Evolutionary conservation across 371 early-diverging fungal genomes (phyloP).

Genomic region (Apophysomyces ossiformis): DNA sequence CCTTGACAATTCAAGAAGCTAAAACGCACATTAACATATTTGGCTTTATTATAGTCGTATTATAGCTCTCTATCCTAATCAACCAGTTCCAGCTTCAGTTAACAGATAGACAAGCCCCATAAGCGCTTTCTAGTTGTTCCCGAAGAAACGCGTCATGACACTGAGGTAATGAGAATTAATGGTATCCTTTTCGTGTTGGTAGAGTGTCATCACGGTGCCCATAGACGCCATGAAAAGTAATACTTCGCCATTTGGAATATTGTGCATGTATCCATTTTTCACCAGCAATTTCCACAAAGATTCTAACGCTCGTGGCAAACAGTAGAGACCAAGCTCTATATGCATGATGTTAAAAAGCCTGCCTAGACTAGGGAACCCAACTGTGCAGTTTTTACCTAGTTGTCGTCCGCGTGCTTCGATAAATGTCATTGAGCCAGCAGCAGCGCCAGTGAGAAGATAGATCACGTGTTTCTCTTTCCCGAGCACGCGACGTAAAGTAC

Average conservation of each 20-base stretch:
- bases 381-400: constrained; percentile 33
- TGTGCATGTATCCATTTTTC: constrained; percentile 49
- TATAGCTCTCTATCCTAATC: not conserved
- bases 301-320: constrained; percentile 81
- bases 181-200: constrained; percentile 77
- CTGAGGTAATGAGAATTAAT: constrained; percentile 77
- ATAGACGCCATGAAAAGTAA: constrained; percentile 74
- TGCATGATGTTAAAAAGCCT: not conserved
- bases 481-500: constrained; percentile 61
- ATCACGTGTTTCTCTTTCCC: constrained; percentile 60
- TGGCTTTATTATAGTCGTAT: no score
- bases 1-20: no score
- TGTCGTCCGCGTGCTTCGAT: constrained; percentile 81
- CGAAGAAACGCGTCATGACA: constrained; percentile 83
- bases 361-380: not conserved
- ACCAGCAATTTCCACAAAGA: constrained; percentile 67
- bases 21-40: no score
- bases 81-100: not conserved
- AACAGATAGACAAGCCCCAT: not conserved
- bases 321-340: constrained; percentile 82
- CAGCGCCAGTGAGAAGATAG: constrained; percentile 67
- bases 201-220: constrained; percentile 83
- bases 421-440: constrained; percentile 71
- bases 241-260: constrained; percentile 59
- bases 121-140: constrained; percentile 64